Conservation (phyloP, 2,329 filamentous ascomycete species). For the Myriosclerotinia curreyana region DNA sequence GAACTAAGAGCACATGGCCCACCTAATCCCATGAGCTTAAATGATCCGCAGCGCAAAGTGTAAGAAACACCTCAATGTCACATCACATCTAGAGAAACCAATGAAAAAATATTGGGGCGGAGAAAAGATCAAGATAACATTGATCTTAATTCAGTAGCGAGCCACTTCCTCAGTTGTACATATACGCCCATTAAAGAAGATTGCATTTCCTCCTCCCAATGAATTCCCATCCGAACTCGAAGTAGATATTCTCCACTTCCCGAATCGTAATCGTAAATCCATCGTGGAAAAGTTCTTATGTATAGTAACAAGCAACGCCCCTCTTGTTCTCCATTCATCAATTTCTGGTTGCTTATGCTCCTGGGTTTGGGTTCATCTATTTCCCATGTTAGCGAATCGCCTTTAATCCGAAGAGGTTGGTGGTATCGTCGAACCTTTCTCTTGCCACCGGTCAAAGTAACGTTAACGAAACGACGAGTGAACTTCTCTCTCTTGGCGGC, state of each 20-base stretch:
- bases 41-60: not conserved
- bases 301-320: slow-evolving; percentile 32
- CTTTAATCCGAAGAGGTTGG: not conserved
- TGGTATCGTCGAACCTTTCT: slow-evolving; percentile 65
- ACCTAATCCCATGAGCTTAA: not conserved
- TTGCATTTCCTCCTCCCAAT: slow-evolving; percentile 37
- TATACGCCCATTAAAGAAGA: slow-evolving; percentile 36
- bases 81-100: slow-evolving; percentile 11
- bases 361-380: slow-evolving; percentile 86
- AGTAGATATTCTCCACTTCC: slow-evolving; percentile 32
- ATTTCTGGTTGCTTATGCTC: slow-evolving; percentile 51
- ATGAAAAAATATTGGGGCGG: slow-evolving; percentile 17
- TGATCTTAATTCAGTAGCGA: slow-evolving; percentile 23
- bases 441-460: slow-evolving; percentile 97
- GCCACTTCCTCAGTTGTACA: slow-evolving; percentile 33
- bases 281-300: slow-evolving; percentile 15
- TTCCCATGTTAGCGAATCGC: slow-evolving; percentile 23
- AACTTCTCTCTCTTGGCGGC: slow-evolving; percentile 96
- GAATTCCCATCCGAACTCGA: slow-evolving; percentile 32
- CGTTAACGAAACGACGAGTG: slow-evolving; percentile 97
- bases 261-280: slow-evolving; percentile 20
- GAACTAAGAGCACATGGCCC: not conserved
- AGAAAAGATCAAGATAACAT: slow-evolving; percentile 24
- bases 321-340: slow-evolving; percentile 32
- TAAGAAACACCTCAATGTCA: slow-evolving; percentile 9